These are phyloP conservation scores for Phytopythium aichiense DNA, from an alignment of 352 stramenopile genomes.

Conservation along the genomic window DNA sequence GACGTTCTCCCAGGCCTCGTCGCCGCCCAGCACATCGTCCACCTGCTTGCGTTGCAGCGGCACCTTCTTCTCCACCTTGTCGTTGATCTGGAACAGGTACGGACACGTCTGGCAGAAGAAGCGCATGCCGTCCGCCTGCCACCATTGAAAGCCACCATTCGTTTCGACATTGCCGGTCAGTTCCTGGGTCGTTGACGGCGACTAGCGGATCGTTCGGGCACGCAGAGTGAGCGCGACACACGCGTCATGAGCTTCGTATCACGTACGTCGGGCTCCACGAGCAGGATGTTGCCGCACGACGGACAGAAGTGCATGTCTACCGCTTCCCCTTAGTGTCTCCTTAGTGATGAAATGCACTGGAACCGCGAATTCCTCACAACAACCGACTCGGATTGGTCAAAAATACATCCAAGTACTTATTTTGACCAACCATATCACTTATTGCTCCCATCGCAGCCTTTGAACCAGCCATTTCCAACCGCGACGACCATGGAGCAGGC, in stretches of 20 bases:
- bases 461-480: neutral
- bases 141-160: neutral
- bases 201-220: neutral
- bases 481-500: neutral
- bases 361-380: neutral
- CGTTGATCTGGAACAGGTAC: slow-evolving; percentile 87
- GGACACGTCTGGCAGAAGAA: slow-evolving; percentile 90
- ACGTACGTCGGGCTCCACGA: slow-evolving; percentile 82
- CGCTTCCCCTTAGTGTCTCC: neutral
- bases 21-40: slow-evolving; percentile 97
- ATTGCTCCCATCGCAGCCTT: neutral
- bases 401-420: neutral
- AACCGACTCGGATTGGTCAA: neutral
- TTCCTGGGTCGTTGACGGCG: neutral
- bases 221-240: neutral
- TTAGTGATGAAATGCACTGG: slow-evolving; percentile 6
- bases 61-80: slow-evolving; percentile 88
- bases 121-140: slow-evolving; percentile 79
- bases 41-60: slow-evolving; percentile 95
- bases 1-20: slow-evolving; percentile 98
- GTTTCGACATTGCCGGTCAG: neutral
- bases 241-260: neutral
- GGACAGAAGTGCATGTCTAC: slow-evolving; percentile 86
- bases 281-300: slow-evolving; percentile 87
- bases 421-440: slow-evolving; percentile 8